A percentile compares a stretch with the other conserved stretches of the same genome.
Evolutionary conservation across 2,329 filamentous ascomycete genomes (phyloP).

Genomic region (Davidsoniella neocaledoniae): DNA sequence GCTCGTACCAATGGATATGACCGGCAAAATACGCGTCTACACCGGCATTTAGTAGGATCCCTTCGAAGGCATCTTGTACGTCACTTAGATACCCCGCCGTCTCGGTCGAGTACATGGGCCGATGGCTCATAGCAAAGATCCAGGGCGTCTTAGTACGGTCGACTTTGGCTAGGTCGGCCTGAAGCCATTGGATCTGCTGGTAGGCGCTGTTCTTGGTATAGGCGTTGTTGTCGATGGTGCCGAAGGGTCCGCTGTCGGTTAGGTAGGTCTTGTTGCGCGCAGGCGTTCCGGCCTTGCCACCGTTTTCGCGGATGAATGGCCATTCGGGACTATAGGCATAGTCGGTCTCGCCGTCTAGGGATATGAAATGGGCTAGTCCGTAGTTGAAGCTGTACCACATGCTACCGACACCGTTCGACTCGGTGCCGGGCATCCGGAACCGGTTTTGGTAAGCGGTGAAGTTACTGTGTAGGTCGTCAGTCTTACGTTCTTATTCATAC

Average conservation of each 20-base stretch:
- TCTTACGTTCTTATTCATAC: background rate
- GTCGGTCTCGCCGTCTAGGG: slow-evolving; percentile 32
- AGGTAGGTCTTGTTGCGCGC: slow-evolving; percentile 25
- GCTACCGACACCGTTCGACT: slow-evolving; percentile 31
- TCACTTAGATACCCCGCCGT: slow-evolving; percentile 26
- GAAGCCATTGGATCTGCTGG: slow-evolving; percentile 30
- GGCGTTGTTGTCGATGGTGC: slow-evolving; percentile 23
- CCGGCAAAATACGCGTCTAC: slow-evolving; percentile 29
- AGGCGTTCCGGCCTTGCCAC: slow-evolving; percentile 24
- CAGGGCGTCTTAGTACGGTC: slow-evolving; percentile 31
- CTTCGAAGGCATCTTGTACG: slow-evolving; percentile 29
- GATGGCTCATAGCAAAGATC: slow-evolving; percentile 32
- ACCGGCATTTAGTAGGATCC: slow-evolving; percentile 25
- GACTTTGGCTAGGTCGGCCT: slow-evolving; percentile 26
- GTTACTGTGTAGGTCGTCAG: slow-evolving; percentile 17
- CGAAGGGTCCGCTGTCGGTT: slow-evolving; percentile 33
- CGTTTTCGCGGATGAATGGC: slow-evolving; percentile 26
- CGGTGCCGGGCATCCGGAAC: slow-evolving; percentile 32
- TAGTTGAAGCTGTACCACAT: slow-evolving; percentile 40
- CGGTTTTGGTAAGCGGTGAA: slow-evolving; percentile 34
- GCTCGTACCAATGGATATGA: slow-evolving; percentile 17
- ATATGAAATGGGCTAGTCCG: slow-evolving; percentile 33
- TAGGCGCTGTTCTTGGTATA: slow-evolving; percentile 25
- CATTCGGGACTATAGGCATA: slow-evolving; percentile 30
- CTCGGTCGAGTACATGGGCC: slow-evolving; percentile 30